Evolutionary conservation across 257 asterid species (phyloP).

Genomic region (Fraxinus quadrangulata): DNA sequence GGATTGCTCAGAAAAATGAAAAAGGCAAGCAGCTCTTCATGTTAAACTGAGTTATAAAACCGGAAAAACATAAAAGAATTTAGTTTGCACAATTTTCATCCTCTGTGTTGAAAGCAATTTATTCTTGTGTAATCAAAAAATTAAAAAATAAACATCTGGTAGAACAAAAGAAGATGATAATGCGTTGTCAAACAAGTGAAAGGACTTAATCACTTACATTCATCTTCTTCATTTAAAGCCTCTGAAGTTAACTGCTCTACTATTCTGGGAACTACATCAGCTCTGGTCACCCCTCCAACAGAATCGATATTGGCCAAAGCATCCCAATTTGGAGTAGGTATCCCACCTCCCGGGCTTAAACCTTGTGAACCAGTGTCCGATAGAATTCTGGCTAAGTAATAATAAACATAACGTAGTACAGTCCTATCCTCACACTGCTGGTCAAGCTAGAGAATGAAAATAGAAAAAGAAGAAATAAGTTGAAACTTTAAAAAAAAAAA

Average conservation of each 20-base stretch:
- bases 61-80: conserved; percentile 11
- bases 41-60: not conserved
- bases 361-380: conserved; percentile 97
- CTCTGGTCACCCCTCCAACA: conserved; percentile 98
- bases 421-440: conserved; percentile 99
- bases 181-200: conserved; percentile 11
- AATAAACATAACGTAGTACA: conserved; percentile 91
- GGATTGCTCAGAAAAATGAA: not conserved
- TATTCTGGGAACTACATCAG: conserved; percentile 96
- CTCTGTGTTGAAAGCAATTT: not conserved
- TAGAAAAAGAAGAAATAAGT: conserved; percentile 27
- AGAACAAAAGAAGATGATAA: conserved; percentile 24
- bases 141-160: conserved; percentile 8
- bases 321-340: conserved; percentile 99
- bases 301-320: conserved; percentile 98
- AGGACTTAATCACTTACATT: conserved; percentile 53
- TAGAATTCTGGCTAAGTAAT: conserved; percentile 93
- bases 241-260: conserved; percentile 80
- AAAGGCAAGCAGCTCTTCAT: not conserved
- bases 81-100: conserved; percentile 4
- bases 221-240: conserved; percentile 88
- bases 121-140: not conserved
- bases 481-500: conserved; percentile 20
- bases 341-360: conserved; percentile 94
- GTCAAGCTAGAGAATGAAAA: conserved; percentile 69